Evolutionary conservation across 805 yeast genomes (phyloP), one percentile per base, ranked within the genome.

Genomic region (Sugiyamaella valdiviana): DNA sequence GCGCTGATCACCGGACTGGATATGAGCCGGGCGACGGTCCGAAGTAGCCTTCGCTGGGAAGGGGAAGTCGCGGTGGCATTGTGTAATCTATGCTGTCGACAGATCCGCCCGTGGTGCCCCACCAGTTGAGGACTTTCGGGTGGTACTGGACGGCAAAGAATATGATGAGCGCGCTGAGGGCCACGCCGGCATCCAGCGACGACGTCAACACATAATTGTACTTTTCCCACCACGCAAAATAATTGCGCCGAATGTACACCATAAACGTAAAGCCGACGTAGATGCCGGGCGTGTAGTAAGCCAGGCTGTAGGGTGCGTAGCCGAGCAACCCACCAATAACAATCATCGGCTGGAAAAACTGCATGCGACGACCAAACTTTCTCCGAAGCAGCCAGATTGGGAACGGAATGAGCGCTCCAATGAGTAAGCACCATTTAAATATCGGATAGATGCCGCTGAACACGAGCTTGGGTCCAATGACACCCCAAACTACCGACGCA

Each of bases 181-280:
- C 85, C 15, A 79, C 76, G 12, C 84, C 86, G 0, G 84, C 77
- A 5, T 74, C 65, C 23, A 81, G 63, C 1, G 78, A 82, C 46
- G 82, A 74, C 17, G 81, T 69, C 45, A 82, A 63, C 15, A 82
- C 71, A 51, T 69, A 74, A 58, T 66, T 71, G 60, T 71, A 74
- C 61, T 69, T 69, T 43, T 64, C 66, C 71, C 85, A 83, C 84
- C 84, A 75, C 21, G 69, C 61, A 44, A 73, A 59, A 61, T 75
- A 75, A 56, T 69, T 67, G 51, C 69, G 65, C 55, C 76, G 73
- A 56, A 79, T 64, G 16, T 39, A 22, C 38, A 32, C 44, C 45
- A 40, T 45, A 66, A 79, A 80, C 10, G 68, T 48, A 52, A 69
- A 70, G 9, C 82, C 78, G 41, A 51, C 23, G 24, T 54, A 57